phyloP scores from a whole-genome alignment of 768 basidiomycete species.

The Termitomyces titanicus region DNA sequence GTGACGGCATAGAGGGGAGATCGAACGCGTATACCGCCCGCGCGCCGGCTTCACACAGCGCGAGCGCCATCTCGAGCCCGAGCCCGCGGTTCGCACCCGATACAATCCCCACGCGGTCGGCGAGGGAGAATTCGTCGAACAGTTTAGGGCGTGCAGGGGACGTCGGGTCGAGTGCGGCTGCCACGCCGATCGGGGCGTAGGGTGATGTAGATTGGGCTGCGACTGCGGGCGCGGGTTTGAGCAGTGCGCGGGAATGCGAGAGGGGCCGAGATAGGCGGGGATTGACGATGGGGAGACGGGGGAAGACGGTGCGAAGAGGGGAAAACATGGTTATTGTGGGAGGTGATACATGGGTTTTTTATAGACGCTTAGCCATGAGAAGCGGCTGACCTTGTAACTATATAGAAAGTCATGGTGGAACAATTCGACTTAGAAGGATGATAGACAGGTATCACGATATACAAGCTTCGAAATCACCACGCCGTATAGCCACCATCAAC shows the following conservation, averaged over 20 bases:
- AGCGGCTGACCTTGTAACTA: conserved; percentile 1
- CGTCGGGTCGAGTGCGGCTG: conserved; percentile 31
- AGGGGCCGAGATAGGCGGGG: too few relatives aligned
- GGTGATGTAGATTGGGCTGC: conserved; percentile 41
- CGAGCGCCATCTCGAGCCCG: conserved; percentile 81
- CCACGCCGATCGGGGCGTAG: conserved; percentile 58
- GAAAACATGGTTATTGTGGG: not conserved
- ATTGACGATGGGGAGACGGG: too few relatives aligned
- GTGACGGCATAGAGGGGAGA: conserved; percentile 49
- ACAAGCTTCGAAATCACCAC: not conserved
- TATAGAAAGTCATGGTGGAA: not conserved
- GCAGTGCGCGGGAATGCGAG: not conserved
- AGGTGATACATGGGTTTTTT: not conserved
- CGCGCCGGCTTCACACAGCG: conserved; percentile 70
- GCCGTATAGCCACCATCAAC: not conserved
- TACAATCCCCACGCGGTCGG: conserved; percentile 56
- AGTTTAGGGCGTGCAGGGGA: conserved; percentile 45
- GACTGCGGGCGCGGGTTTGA: conserved; percentile 3
- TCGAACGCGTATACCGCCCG: conserved; percentile 69
- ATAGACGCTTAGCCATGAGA: conserved; percentile 1
- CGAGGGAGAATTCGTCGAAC: conserved; percentile 56
- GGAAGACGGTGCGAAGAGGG: conserved; percentile 1
- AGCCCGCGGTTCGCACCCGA: conserved; percentile 67
- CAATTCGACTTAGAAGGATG: not conserved
- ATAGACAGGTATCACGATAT: not conserved